Base-by-base conservation (phyloP, 306 rosid species). In the Rosa multiflora region DNA sequence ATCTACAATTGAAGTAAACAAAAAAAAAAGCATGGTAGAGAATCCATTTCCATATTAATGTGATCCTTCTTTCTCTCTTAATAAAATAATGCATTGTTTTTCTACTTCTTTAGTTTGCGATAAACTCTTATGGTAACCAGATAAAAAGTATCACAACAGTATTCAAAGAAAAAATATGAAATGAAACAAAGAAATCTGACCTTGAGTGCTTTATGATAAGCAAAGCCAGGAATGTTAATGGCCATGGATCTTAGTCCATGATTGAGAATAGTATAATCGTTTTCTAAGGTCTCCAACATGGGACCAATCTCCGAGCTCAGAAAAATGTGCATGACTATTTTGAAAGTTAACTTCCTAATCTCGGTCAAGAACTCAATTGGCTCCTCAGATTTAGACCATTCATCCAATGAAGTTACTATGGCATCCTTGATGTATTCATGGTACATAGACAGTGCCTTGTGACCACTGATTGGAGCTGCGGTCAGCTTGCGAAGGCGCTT, bases 141-240 rank as follows among this genome's bases (percentile, higher is more conserved):
- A 42, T 3, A 58, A 12, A 48, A 48, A 12, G 20, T 55, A 15
- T 40, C 49, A 26, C 42, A 21, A 21, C 13, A n/a, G 37, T 6
- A 55, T 20, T n/a, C 21, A 8, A 26, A 29, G 17, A 61, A 44
- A 47, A 52, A 5, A 62, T 13, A 44, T 2, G 18, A 61, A 35
- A 21, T 37, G 10, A 59, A 44, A 26, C 11, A 69, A 43, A 48
- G 42, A 59, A 43, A 56, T 76, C 67, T 80, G 67, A 92, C 95
- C 93, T 92, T 89, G 70, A 87, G 92, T 23, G 96, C 91, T 64
- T 82, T 87, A 21, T 86, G 71, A 78, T 86, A 92, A 46, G 93
- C 84, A 79, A 90, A 92, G 49, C 97, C 96, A 0, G 97, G 93
- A 29, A 89, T 72, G 70, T 92, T 88, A 23, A 92, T 84, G 69